Percentiles rank a stretch among this genome's conserved stretches.
These are phyloP conservation scores for Fagus crenata DNA, from an alignment of 306 rosid genomes.

Conservation along the genomic window DNA sequence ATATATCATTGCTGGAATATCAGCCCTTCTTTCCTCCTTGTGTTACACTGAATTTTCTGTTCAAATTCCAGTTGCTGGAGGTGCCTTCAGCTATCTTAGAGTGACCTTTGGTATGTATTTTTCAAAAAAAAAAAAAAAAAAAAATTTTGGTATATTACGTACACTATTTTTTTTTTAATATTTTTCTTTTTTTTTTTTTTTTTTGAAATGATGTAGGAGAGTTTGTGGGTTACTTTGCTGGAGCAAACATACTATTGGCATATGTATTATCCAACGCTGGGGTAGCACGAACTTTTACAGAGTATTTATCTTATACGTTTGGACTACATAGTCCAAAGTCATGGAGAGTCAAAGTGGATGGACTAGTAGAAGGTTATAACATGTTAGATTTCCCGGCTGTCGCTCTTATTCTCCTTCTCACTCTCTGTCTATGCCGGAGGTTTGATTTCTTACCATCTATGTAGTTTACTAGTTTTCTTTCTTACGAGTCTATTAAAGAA, in stretches of 20 bases:
- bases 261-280: constrained; percentile 95
- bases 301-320: constrained; percentile 59
- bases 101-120: constrained; percentile 66
- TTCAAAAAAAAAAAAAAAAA: background rate
- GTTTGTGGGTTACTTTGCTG: constrained; percentile 88
- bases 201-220: constrained; percentile 58
- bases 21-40: constrained; percentile 85
- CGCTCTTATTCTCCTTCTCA: constrained; percentile 78
- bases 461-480: background rate
- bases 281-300: constrained; percentile 85
- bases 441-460: constrained; percentile 20
- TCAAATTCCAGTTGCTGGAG: constrained; percentile 94
- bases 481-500: background rate
- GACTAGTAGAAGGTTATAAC: constrained; percentile 57
- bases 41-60: constrained; percentile 94
- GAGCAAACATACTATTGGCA: constrained; percentile 90
- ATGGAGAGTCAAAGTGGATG: constrained; percentile 85
- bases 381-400: constrained; percentile 93
- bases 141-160: background rate
- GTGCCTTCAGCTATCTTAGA: constrained; percentile 91
- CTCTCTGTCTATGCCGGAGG: constrained; percentile 89
- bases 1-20: constrained; percentile 78
- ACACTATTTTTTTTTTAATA: background rate
- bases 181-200: background rate
- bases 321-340: constrained; percentile 55